Conservation (phyloP, 202 grass and related monocot species). For the Digitaria exilis region DNA sequence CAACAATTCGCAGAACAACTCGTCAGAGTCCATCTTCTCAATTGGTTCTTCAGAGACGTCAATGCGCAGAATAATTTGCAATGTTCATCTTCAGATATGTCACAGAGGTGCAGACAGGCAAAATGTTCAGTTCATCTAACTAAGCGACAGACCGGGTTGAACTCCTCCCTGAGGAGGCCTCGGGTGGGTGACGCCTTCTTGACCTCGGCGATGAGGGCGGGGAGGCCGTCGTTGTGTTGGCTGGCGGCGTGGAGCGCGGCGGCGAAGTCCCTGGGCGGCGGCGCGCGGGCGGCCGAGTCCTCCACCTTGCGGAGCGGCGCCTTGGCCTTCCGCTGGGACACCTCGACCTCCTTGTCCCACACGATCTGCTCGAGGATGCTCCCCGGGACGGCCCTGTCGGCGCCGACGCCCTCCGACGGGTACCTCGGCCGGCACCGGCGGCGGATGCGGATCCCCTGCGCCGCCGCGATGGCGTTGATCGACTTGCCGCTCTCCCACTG, state of each 20-base stretch:
- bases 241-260: slow-evolving; percentile 49
- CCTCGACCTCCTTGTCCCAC: slow-evolving; percentile 97
- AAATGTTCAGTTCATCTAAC: not conserved
- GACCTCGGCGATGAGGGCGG: slow-evolving; percentile 81
- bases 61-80: too few species aligned
- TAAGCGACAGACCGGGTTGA: slow-evolving; percentile 62
- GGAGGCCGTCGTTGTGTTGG: slow-evolving; percentile 43
- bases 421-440: slow-evolving; percentile 43
- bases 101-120: not conserved
- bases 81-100: too few species aligned
- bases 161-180: slow-evolving; percentile 75
- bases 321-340: slow-evolving; percentile 53
- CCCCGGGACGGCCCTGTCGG: slow-evolving; percentile 41
- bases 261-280: slow-evolving; percentile 71
- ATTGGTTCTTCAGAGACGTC: not conserved
- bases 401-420: slow-evolving; percentile 47
- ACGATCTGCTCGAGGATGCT: slow-evolving; percentile 89
- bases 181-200: slow-evolving; percentile 85
- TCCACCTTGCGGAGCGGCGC: slow-evolving; percentile 44
- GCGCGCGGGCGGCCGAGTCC: slow-evolving; percentile 39
- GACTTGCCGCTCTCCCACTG: slow-evolving; percentile 87
- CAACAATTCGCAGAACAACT: not conserved
- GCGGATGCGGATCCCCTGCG: slow-evolving; percentile 84
- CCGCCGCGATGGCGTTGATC: slow-evolving; percentile 58
- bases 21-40: not conserved